A percentile compares a stretch with the other conserved stretches of the same genome.
Conservation (phyloP, 495 filamentous ascomycete species). For the Platismatia glauca region DNA sequence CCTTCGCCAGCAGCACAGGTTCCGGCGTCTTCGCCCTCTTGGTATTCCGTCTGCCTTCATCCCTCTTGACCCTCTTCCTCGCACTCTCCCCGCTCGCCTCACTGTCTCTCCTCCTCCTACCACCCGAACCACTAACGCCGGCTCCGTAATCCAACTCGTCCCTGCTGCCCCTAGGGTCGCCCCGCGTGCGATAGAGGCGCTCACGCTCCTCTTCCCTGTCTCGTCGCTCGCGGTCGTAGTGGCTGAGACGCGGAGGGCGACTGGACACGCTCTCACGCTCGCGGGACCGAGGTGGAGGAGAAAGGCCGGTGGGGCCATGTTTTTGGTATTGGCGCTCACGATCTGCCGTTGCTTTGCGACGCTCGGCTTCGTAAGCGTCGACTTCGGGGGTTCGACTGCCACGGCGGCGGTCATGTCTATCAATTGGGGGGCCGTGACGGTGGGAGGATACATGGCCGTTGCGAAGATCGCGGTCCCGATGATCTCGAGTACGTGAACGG, state of each 20-base stretch:
- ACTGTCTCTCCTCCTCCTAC: conserved; percentile 60
- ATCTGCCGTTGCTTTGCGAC: conserved; percentile 75
- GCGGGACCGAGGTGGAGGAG: conserved; percentile 47
- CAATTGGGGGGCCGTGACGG: conserved; percentile 42
- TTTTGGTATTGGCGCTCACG: conserved; percentile 83
- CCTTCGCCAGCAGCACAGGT: conserved; percentile 40
- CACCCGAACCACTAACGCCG: conserved; percentile 51
- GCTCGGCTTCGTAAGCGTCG: conserved; percentile 82
- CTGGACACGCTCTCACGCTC: conserved; percentile 39
- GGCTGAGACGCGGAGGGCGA: conserved; percentile 29
- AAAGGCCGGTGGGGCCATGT: conserved; percentile 54
- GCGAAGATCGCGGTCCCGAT: conserved; percentile 47
- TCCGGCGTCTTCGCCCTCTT: conserved; percentile 46
- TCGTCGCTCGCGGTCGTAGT: conserved; percentile 64
- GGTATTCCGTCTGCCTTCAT: conserved; percentile 46
- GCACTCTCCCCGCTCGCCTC: conserved; percentile 47
- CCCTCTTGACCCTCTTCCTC: conserved; percentile 53
- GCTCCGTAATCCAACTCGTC: conserved; percentile 87
- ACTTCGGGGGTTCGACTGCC: conserved; percentile 70
- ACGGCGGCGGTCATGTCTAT: conserved; percentile 40
- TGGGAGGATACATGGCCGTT: conserved; percentile 33
- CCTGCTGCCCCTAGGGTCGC: conserved; percentile 62
- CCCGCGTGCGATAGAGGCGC: conserved; percentile 70
- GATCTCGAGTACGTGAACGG: conserved; percentile 43
- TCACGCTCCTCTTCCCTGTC: conserved; percentile 81